A percentile compares a stretch with the other conserved stretches of the same genome.
phyloP scores from a whole-genome alignment of 495 filamentous ascomycete species.

The Penicillium egyptiacum region DNA sequence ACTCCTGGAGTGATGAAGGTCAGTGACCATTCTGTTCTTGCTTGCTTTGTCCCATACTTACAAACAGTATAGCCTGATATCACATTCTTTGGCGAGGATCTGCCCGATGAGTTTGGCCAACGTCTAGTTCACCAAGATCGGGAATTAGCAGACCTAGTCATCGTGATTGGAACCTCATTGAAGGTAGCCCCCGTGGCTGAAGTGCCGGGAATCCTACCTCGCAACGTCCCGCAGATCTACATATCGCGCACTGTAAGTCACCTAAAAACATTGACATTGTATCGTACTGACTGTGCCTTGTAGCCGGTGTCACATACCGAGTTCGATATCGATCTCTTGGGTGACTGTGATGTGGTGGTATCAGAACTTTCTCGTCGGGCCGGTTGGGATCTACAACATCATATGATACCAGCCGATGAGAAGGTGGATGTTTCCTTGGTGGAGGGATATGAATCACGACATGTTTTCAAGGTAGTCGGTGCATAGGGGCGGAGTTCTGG shows the following conservation, averaged over 20 bases:
- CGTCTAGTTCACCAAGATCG: constrained; percentile 78
- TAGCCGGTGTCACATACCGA: constrained; percentile 82
- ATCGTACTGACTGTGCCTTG: constrained; percentile 11
- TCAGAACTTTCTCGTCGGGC: constrained; percentile 82
- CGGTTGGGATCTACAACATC: constrained; percentile 85
- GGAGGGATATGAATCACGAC: constrained; percentile 66
- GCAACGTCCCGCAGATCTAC: constrained; percentile 86
- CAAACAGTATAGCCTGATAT: constrained; percentile 69
- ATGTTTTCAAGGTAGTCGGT: constrained; percentile 56
- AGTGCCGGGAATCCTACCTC: constrained; percentile 76
- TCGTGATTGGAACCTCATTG: constrained; percentile 95
- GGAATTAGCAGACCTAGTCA: constrained; percentile 80
- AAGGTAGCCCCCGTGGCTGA: constrained; percentile 95
- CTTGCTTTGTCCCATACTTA: constrained; percentile 5
- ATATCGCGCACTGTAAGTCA: constrained; percentile 74
- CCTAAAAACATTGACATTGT: background rate
- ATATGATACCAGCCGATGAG: constrained; percentile 74
- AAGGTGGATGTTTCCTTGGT: constrained; percentile 56
- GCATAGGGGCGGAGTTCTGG: constrained; percentile 48
- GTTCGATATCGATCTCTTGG: constrained; percentile 93
- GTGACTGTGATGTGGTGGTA: constrained; percentile 90
- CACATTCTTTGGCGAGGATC: constrained; percentile 78
- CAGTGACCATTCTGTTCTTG: constrained; percentile 4
- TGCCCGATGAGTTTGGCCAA: constrained; percentile 80
- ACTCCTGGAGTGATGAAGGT: constrained; percentile 90